Base-by-base conservation (phyloP, 805 yeast species). In the Cyberlindnera japonica region DNA sequence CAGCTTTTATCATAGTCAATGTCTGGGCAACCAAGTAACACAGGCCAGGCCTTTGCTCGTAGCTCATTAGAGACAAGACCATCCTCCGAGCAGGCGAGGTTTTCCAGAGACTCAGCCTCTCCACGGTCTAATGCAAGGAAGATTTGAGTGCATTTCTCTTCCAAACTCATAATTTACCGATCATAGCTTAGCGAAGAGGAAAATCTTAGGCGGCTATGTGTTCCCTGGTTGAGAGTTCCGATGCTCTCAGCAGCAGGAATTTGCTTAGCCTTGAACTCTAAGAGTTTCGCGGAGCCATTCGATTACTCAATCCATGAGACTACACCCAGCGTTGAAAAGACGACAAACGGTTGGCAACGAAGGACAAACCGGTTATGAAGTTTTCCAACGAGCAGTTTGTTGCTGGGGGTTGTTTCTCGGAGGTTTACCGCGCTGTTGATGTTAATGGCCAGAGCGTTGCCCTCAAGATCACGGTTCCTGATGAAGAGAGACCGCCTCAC, bases 401-500 rank as follows among this genome's bases (percentile, higher is more conserved):
- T 3, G 67, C 72, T 3, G 59, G 69, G 0, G 78, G 79, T 0
- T 51, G 67, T n/a, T 72, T 68, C 51, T 63, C 73, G 11, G 65
- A 58, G 33, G 74, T 75, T 2, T 65, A 58, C 38, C 41, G 40
- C 22, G 61, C 64, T 4, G 40, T 28, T 1, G 55, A 51, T 8
- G 16, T 25, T 3, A 12, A 8, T 5, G 41, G 37, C 6, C 44
- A 42, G 13, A 13, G 18, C 8, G 68, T 62, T 8, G 82, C 79
- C 0, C 45, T 78, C 31, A 78, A 78, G 50, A 54, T 69, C 15
- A 65, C 72, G 2, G 69, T 70, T 14, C 71, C 72, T 4, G 78
- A 71, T 32, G 75, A 70, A 29, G 77, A 74, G 40, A 56, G 60
- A 15, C 72, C 77, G 3, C 84, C 84, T 2, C 84, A 78, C 49